Base-by-base conservation (phyloP, 129 eudicot species). In the Arctium lappa region DNA sequence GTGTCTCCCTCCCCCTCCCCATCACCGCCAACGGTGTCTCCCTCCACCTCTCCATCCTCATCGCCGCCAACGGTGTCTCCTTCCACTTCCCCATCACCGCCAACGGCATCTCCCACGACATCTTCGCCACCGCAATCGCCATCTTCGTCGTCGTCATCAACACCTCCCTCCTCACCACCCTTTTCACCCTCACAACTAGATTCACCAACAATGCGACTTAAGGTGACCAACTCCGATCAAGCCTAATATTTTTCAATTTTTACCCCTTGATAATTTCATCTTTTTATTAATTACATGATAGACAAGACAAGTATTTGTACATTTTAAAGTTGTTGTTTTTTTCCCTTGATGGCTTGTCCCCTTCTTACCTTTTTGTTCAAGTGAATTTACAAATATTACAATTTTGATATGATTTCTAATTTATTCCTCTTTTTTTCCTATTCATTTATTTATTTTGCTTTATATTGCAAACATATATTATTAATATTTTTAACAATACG, bases 151-250 rank as follows among this genome's bases (percentile, higher is more conserved):
- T 56, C 79, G 3, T 79, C 88, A 0, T 22, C 74, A n/a, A 53
- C 86, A 8, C 15, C 84, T 3, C 56, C 78, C n/a, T 33, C 63
- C 1, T 73, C 91, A 4, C 83, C 89, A 36, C 95, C 89, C 27
- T 68, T 80, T 73, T 87, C 94, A 2, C 90, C 93, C 32, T 80
- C 91, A 33, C 81, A 88, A 37, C 86, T 84, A 60, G 89, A 88
- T 3, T 93, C 98, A 40, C 98, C 98, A 42, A 88, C 91, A 4
- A 88, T 89, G 83, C 85, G 89, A 65, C 90, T 87, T 85, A 86
- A 86, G 82, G 86, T 85, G 83, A 79, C 87, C 86, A 79, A 79
- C 83, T 33, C 74, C 56, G 92, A 84, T 77, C 76, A 79, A 82
- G 72, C 82, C 84, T 79, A 79, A 82, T 86, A 82, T 38, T 73